A percentile compares a stretch with the other conserved stretches of the same genome.
phyloP scores from a whole-genome alignment of 257 asterid species.

The Voacanga thouarsii region DNA sequence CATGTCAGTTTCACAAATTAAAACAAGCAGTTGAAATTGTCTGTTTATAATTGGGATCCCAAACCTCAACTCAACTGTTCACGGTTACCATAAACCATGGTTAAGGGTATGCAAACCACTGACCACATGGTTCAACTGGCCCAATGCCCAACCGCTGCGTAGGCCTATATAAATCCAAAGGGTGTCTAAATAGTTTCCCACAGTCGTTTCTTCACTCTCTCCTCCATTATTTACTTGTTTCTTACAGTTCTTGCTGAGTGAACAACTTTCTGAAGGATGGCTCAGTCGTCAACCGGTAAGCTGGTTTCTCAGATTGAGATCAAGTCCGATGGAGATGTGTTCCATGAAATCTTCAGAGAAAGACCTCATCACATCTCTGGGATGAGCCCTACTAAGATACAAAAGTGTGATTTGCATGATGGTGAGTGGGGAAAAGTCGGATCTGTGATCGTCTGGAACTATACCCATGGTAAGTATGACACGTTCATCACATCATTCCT shows the following conservation, averaged over 20 bases:
- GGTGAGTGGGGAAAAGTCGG: slow-evolving; percentile 8
- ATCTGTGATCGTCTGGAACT: neutral
- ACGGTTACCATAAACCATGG: too few species aligned
- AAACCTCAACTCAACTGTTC: too few species aligned
- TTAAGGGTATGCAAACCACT: too few species aligned
- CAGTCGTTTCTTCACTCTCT: too few species aligned
- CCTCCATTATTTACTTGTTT: neutral
- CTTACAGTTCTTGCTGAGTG: neutral
- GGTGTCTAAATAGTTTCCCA: neutral
- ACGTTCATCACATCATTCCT: neutral
- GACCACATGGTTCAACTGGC: too few species aligned
- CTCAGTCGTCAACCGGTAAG: neutral
- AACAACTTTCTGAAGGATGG: neutral
- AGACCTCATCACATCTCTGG: slow-evolving; percentile 1
- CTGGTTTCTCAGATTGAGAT: neutral
- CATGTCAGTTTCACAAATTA: too few species aligned
- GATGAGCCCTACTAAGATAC: slow-evolving; percentile 4
- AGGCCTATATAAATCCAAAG: neutral
- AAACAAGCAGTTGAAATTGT: too few species aligned
- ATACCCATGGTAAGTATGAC: slow-evolving; percentile 8
- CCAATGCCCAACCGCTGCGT: too few species aligned
- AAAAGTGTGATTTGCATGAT: neutral
- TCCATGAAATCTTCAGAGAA: slow-evolving; percentile 9
- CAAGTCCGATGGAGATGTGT: slow-evolving; percentile 11
- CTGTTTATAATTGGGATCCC: too few species aligned